A percentile compares a stretch with the other conserved stretches of the same genome.
These are phyloP conservation scores for Calonectria ilicicola DNA, from an alignment of 2,329 filamentous ascomycete genomes.

Conservation along the genomic window DNA sequence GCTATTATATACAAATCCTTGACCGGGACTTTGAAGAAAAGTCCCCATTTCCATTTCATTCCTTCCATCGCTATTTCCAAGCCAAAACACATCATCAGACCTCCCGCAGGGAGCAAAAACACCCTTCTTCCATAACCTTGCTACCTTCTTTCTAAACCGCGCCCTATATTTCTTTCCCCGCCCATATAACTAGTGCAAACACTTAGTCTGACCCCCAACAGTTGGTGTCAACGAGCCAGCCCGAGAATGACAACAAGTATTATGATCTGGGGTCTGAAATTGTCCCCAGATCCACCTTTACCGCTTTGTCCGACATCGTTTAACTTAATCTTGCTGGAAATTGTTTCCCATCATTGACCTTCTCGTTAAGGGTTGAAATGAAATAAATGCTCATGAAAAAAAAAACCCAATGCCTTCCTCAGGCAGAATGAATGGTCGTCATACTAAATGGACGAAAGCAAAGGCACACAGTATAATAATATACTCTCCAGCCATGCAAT, in stretches of 20 bases:
- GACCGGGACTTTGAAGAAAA: neutral
- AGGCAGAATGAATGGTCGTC: slow-evolving; percentile 14
- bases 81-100: slow-evolving; percentile 11
- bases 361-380: slow-evolving; percentile 4
- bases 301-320: slow-evolving; percentile 11
- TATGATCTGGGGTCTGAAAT: slow-evolving; percentile 3
- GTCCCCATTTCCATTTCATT: neutral
- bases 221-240: slow-evolving; percentile 6
- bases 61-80: slow-evolving; percentile 7
- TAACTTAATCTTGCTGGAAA: neutral
- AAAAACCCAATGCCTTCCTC: slow-evolving; percentile 8
- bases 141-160: neutral
- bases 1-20: slow-evolving; percentile 23
- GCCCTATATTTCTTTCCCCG: neutral
- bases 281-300: neutral
- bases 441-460: slow-evolving; percentile 6
- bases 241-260: slow-evolving; percentile 14
- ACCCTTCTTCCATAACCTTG: slow-evolving; percentile 1
- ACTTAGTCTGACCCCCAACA: slow-evolving; percentile 3
- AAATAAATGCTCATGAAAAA: neutral
- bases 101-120: neutral
- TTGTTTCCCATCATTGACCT: neutral
- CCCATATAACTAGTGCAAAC: slow-evolving; percentile 8
- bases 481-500: slow-evolving; percentile 6
- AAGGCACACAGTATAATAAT: slow-evolving; percentile 3